These are phyloP conservation scores for Termitomyces sp. DNA, from an alignment of 1,284 basidiomycete species.

Conservation along the genomic window DNA sequence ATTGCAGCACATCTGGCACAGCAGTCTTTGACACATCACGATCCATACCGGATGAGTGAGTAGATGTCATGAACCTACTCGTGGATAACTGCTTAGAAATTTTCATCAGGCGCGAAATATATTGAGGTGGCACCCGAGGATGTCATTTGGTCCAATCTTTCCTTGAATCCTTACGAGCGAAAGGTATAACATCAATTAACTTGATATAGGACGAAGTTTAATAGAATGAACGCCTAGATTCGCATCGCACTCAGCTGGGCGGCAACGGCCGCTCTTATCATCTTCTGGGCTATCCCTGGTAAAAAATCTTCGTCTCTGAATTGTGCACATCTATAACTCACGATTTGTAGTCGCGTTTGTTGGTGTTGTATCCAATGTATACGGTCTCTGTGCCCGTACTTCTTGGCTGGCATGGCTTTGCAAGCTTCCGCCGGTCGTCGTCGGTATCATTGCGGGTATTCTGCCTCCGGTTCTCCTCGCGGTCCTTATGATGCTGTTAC, in stretches of 20 bases:
- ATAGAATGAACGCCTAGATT: slow-evolving; percentile 25
- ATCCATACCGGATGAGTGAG: slow-evolving; percentile 70
- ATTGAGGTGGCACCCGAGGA: slow-evolving; percentile 79
- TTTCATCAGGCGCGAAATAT: slow-evolving; percentile 42
- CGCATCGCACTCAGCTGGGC: slow-evolving; percentile 57
- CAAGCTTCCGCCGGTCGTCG: slow-evolving; percentile 50
- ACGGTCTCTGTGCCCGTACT: slow-evolving; percentile 60
- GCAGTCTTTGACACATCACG: slow-evolving; percentile 69
- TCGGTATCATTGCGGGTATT: slow-evolving; percentile 88
- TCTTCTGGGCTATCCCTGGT: slow-evolving; percentile 73
- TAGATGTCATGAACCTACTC: slow-evolving; percentile 20
- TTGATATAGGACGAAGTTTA: background rate
- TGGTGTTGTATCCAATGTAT: slow-evolving; percentile 81
- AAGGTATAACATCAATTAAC: slow-evolving; percentile 26
- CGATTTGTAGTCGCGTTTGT: slow-evolving; percentile 66
- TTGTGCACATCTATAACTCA: background rate
- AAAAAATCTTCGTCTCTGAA: slow-evolving; percentile 16
- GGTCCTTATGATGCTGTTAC: slow-evolving; percentile 87
- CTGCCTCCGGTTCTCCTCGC: slow-evolving; percentile 83
- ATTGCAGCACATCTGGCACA: slow-evolving; percentile 88
- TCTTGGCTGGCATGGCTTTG: slow-evolving; percentile 85
- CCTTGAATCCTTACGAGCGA: slow-evolving; percentile 87
- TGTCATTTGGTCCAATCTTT: slow-evolving; percentile 87
- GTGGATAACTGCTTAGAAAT: slow-evolving; percentile 17
- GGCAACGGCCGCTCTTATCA: slow-evolving; percentile 59